These are phyloP conservation scores for Cyberlindnera saturnus DNA, from an alignment of 805 yeast genomes.

Conservation along the genomic window DNA sequence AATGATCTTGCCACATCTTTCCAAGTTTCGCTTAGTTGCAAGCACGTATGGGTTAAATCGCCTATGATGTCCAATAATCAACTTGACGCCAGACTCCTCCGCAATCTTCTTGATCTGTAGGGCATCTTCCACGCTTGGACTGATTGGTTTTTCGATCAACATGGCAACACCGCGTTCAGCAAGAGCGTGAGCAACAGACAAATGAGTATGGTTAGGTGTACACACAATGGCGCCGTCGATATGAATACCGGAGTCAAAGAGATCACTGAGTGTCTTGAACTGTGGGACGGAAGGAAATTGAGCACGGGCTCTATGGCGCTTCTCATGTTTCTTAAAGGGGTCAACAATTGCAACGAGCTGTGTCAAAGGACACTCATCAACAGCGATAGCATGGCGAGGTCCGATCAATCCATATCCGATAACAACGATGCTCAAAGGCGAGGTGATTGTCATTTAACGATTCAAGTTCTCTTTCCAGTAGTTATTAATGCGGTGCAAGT, in stretches of 20 bases:
- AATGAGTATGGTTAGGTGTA: conserved; percentile 17
- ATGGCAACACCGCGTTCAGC: conserved; percentile 8
- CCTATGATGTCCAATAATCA: conserved; percentile 15
- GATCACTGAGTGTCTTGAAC: conserved; percentile 7
- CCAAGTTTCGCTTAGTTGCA: conserved; percentile 10
- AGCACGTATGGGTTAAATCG: conserved; percentile 16
- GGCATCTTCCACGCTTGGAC: conserved; percentile 12
- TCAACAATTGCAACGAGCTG: conserved; percentile 12
- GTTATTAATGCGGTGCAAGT: background rate
- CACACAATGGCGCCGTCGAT: conserved; percentile 17
- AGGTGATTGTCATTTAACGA: conserved; percentile 2
- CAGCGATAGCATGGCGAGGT: conserved; percentile 15
- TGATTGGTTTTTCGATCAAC: conserved; percentile 16
- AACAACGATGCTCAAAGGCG: conserved; percentile 10
- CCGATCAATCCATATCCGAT: conserved; percentile 18
- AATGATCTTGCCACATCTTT: conserved; percentile 8
- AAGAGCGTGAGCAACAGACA: conserved; percentile 5
- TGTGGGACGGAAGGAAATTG: conserved; percentile 6
- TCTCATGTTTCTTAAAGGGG: conserved; percentile 6
- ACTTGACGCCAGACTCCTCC: conserved; percentile 3
- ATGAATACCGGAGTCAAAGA: conserved; percentile 1
- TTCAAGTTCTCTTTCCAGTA: background rate
- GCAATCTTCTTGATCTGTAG: conserved; percentile 5
- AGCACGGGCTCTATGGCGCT: conserved; percentile 3
- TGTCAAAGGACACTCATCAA: conserved; percentile 10